Percentiles rank a stretch among this genome's conserved stretches.
These are phyloP conservation scores for Juglanconis sp. DNA, from an alignment of 2,329 filamentous ascomycete species.

Conservation along the genomic window DNA sequence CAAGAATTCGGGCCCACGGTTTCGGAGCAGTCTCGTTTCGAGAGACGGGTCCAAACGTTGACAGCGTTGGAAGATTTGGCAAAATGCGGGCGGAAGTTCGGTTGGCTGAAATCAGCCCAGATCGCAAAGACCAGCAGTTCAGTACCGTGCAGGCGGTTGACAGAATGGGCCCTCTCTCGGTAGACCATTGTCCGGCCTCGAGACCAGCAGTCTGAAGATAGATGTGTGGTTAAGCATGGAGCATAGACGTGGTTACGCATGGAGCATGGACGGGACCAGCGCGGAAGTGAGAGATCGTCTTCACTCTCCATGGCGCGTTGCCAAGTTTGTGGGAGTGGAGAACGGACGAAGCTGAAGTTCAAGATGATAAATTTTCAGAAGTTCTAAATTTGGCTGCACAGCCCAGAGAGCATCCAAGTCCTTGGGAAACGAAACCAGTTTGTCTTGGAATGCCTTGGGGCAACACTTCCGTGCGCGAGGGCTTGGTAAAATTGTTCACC, in stretches of 20 bases:
- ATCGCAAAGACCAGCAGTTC: background rate
- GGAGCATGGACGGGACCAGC: background rate
- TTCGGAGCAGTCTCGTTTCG: constrained; percentile 1
- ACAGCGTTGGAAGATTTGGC: constrained; percentile 1
- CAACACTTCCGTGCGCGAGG: background rate
- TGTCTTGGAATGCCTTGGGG: background rate
- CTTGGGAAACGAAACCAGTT: constrained; percentile 4
- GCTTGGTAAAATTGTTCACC: background rate
- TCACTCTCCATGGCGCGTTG: background rate
- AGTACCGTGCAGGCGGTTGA: background rate
- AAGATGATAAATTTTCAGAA: background rate
- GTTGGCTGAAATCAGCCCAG: background rate
- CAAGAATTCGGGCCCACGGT: background rate
- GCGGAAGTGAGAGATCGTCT: constrained; percentile 4
- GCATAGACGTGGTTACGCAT: too few species aligned
- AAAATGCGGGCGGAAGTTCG: constrained; percentile 5
- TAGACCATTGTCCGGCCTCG: background rate
- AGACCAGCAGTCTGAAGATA: background rate
- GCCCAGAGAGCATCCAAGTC: background rate
- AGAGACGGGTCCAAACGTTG: constrained; percentile 5
- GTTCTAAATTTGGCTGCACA: background rate
- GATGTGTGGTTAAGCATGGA: too few species aligned
- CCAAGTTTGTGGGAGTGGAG: constrained; percentile 1
- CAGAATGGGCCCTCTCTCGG: background rate
- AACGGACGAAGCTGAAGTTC: constrained; percentile 11